These are phyloP conservation scores for Blastocystis sp. DNA, from an alignment of 352 stramenopile species.

Conservation along the genomic window DNA sequence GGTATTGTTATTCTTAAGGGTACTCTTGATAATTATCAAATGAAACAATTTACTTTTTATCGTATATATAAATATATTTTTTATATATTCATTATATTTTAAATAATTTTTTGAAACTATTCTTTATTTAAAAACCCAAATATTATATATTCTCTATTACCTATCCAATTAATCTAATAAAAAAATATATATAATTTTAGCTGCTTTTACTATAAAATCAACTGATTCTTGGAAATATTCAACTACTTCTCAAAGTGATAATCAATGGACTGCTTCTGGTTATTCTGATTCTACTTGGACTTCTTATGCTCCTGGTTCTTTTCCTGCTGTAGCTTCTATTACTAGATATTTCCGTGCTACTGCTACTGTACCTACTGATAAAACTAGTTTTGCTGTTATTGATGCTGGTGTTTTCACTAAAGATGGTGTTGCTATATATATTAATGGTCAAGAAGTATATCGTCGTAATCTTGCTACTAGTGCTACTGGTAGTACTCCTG, in stretches of 20 bases:
- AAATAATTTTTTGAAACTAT: too few relatives aligned
- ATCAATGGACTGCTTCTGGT: not conserved
- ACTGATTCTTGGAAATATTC: conserved; percentile 24
- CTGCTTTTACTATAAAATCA: not conserved
- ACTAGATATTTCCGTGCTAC: conserved; percentile 8
- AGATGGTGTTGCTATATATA: conserved; percentile 17
- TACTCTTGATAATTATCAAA: too few relatives aligned
- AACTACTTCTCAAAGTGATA: not conserved
- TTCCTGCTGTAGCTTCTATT: not conserved
- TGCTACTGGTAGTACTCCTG: not conserved
- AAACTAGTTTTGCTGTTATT: not conserved
- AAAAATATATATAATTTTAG: too few relatives aligned
- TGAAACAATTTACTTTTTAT: too few relatives aligned
- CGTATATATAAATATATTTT: too few relatives aligned
- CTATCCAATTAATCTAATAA: too few relatives aligned
- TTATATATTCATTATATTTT: too few relatives aligned
- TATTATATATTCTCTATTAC: too few relatives aligned
- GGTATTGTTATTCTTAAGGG: too few relatives aligned
- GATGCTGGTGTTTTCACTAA: conserved; percentile 11
- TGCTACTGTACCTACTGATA: not conserved
- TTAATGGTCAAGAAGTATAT: conserved; percentile 7
- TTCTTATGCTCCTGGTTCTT: not conserved
- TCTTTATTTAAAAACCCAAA: too few relatives aligned
- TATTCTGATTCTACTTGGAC: not conserved
- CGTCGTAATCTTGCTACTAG: not conserved